Evolutionary conservation across 2,329 filamentous ascomycete genomes (phyloP).

Genomic region (Fusarium sp.): DNA sequence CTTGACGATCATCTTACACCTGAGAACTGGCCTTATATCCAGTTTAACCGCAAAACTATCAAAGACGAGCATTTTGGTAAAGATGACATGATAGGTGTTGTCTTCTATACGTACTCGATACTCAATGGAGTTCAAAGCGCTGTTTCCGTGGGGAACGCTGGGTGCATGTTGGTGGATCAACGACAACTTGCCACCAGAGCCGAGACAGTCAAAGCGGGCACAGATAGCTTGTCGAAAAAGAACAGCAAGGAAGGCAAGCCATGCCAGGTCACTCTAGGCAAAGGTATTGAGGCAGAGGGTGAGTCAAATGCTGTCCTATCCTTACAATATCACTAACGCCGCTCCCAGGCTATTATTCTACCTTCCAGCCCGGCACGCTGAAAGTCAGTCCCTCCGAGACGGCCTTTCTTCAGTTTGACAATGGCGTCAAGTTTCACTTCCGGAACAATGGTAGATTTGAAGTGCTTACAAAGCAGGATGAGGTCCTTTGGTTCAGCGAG

Average conservation of each 20-base stretch:
- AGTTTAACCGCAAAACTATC: not conserved
- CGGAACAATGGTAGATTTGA: not conserved
- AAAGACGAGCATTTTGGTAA: not conserved
- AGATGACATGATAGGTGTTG: not conserved
- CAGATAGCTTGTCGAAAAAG: not conserved
- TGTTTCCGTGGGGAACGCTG: not conserved
- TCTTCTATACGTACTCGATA: not conserved
- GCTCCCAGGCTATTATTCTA: not conserved
- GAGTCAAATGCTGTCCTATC: not conserved
- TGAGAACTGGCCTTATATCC: too few relatives aligned
- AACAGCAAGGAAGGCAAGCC: too few relatives aligned
- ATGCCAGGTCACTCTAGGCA: accelerated
- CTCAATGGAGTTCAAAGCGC: not conserved
- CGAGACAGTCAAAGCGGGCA: accelerated
- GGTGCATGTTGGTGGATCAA: not conserved
- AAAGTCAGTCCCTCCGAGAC: not conserved
- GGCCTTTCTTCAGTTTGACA: not conserved
- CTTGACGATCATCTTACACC: too few relatives aligned
- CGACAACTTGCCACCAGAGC: not conserved
- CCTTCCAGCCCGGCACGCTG: not conserved
- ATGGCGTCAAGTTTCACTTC: not conserved
- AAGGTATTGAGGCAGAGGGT: not conserved
- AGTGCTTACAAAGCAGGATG: accelerated
- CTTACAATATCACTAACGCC: not conserved
- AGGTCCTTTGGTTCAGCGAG: not conserved